A percentile compares a stretch with the other conserved stretches of the same genome.
These are phyloP conservation scores for Leccinum longicurvipes DNA, from an alignment of 768 basidiomycete species.

Conservation along the genomic window DNA sequence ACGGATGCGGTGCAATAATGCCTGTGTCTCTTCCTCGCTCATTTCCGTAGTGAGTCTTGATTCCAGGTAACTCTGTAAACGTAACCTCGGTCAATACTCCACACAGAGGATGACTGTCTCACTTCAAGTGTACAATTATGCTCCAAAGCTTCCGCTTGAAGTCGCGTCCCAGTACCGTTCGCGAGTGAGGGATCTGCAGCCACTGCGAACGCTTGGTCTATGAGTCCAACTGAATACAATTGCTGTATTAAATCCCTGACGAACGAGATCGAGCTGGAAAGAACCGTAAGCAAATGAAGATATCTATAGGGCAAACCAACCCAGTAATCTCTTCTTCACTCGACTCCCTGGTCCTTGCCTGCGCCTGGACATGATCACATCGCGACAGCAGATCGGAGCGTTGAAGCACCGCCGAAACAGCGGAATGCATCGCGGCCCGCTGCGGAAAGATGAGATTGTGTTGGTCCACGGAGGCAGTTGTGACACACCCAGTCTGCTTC, in stretches of 20 bases:
- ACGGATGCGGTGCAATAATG: conserved; percentile 41
- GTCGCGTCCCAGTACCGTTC: conserved; percentile 45
- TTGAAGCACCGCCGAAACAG: conserved; percentile 46
- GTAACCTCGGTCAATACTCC: conserved; percentile 3
- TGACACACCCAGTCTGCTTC: conserved; percentile 58
- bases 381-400: conserved; percentile 53
- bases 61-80: conserved; percentile 44
- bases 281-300: conserved; percentile 8
- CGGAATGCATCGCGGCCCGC: conserved; percentile 46
- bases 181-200: conserved; percentile 51
- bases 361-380: conserved; percentile 48
- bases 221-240: conserved; percentile 48
- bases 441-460: conserved; percentile 17
- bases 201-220: conserved; percentile 50
- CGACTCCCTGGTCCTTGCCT: conserved; percentile 21
- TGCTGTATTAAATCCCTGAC: conserved; percentile 43
- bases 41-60: conserved; percentile 54
- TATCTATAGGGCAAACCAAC: conserved; percentile 9
- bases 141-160: conserved; percentile 61
- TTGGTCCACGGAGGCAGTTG: background rate
- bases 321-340: conserved; percentile 21
- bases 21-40: conserved; percentile 34
- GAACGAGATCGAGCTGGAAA: conserved; percentile 23
- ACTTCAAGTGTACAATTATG: conserved; percentile 59
- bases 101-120: conserved; percentile 4